Evolutionary conservation across 306 rosid species (phyloP), one percentile per base, ranked within the genome.

Genomic region (Ammopiptanthus mongolicus): DNA sequence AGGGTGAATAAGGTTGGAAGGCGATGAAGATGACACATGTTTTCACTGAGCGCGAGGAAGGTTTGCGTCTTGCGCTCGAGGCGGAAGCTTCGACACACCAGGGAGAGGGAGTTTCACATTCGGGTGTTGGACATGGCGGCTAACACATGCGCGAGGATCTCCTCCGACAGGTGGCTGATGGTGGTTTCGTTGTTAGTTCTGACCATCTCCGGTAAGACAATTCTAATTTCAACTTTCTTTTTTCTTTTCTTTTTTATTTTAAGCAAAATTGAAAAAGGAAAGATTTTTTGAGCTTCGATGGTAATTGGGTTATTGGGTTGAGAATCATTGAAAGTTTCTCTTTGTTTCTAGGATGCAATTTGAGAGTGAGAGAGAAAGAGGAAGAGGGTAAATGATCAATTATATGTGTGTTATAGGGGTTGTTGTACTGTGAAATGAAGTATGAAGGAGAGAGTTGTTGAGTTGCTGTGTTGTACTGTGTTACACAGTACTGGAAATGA

Each of bases 11-110:
- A 90, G 10, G 74, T 75, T 9, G 97, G 98, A 71, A 95, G 76
- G 50, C 58, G 69, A 79, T 75, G 80, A 3, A 95, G 87, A 83
- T 95, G 89, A 44, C 89, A 93, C 61, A 95, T 97, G 96, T 91
- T 95, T 0, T 97, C 96, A 0, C 92, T 87, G 65, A 95, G 96
- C 6, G 87, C 76, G 83, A 95, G 93, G 8, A 88, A 62, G 19
- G 78, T 25, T 52, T 97, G 96, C 62, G 99, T 95, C 67, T 85
- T 75, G 15, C 97, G 68, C 36, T 95, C 99, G 0, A 88, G 47
- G 0, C 59, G 31, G 84, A 91, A 95, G 69, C 73, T 86, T 68
- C 64, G 68, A 78, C 83, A 88, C 1, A 86, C 91, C 4, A 95
- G 79, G 5, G 98, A 79, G 8, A 90, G 65, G 0, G 91, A 76